Evolutionary conservation across 768 basidiomycete genomes (phyloP).

Genomic region (Fomitopsis pulvina): DNA sequence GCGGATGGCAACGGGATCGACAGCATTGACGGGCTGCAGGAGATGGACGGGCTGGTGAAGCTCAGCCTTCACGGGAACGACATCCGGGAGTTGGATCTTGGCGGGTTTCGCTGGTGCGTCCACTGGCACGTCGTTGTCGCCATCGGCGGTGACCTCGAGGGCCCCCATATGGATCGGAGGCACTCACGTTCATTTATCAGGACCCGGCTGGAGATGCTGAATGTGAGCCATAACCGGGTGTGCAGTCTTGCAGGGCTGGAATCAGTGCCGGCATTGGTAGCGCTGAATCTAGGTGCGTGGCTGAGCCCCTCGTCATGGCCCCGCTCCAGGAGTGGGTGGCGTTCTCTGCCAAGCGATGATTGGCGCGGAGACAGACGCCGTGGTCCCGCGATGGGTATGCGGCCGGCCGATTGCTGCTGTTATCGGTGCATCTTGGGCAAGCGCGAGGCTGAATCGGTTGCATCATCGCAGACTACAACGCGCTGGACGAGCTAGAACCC

Average conservation of each 20-base stretch:
- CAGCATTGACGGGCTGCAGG: slow-evolving; percentile 68
- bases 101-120: slow-evolving; percentile 60
- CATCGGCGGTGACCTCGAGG: slow-evolving; percentile 4
- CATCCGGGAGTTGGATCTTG: slow-evolving; percentile 56
- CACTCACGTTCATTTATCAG: slow-evolving; percentile 19
- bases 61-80: slow-evolving; percentile 75
- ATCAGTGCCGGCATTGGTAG: slow-evolving; percentile 54
- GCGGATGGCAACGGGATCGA: slow-evolving; percentile 83
- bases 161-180: slow-evolving; percentile 13
- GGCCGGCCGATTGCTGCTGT: background rate
- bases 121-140: background rate
- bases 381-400: background rate
- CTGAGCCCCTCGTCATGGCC: slow-evolving; percentile 7
- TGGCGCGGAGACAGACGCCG: background rate
- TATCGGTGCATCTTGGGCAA: background rate
- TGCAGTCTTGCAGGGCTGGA: slow-evolving; percentile 51
- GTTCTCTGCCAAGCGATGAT: slow-evolving; percentile 4
- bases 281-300: slow-evolving; percentile 79
- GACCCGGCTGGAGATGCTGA: slow-evolving; percentile 68
- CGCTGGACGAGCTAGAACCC: slow-evolving; percentile 46
- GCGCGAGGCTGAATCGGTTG: slow-evolving; percentile 9
- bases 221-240: slow-evolving; percentile 73
- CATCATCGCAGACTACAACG: slow-evolving; percentile 59
- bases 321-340: slow-evolving; percentile 6
- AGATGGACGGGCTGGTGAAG: slow-evolving; percentile 77